Percentiles rank a stretch among this genome's conserved stretches.
These are phyloP conservation scores for Fraxinus quadrangulata DNA, from an alignment of 257 asterid genomes.

Conservation along the genomic window DNA sequence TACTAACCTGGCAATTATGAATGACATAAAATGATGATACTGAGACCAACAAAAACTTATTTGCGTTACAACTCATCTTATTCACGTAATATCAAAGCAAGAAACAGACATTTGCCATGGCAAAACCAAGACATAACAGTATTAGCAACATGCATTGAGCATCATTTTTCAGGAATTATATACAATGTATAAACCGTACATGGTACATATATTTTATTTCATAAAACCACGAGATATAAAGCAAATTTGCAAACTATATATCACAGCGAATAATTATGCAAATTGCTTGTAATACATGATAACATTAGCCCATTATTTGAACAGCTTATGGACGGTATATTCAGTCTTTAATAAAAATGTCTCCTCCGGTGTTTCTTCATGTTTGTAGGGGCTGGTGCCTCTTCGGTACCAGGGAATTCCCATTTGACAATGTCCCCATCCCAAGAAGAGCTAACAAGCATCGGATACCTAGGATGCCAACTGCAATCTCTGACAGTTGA, in stretches of 20 bases:
- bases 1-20: not conserved
- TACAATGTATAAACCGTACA: not conserved
- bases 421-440: constrained; percentile 81
- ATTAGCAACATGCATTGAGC: not conserved
- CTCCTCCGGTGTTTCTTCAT: constrained; percentile 34
- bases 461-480: constrained; percentile 84
- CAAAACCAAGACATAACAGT: not conserved
- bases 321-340: not conserved
- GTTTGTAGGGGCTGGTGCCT: constrained; percentile 35
- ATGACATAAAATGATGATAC: too few relatives aligned
- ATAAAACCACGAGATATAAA: not conserved
- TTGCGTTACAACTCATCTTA: too few relatives aligned
- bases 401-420: constrained; percentile 62
- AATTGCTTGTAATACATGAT: not conserved
- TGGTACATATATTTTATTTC: not conserved
- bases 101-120: not conserved
- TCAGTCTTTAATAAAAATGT: constrained; percentile 20
- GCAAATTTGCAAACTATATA: not conserved
- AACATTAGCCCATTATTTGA: not conserved
- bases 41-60: too few relatives aligned
- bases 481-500: constrained; percentile 77
- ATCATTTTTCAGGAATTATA: not conserved
- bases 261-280: not conserved
- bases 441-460: constrained; percentile 89
- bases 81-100: not conserved